These are phyloP conservation scores for Bryoerythrophyllum caledonicum DNA, from an alignment of 225 moss, liverwort and hornwort genomes.

Conservation along the genomic window DNA sequence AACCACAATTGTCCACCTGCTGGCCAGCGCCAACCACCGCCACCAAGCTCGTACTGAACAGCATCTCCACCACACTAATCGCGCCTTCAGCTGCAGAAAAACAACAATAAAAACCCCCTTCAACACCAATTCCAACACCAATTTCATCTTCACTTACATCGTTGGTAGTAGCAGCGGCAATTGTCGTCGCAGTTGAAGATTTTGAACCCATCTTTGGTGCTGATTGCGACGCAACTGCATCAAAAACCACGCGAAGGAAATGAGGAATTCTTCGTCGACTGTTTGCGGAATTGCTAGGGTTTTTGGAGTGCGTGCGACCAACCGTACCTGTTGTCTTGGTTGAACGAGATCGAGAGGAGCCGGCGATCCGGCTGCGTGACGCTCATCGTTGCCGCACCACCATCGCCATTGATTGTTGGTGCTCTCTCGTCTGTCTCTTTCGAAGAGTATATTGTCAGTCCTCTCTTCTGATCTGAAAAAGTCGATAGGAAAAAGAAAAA, in stretches of 20 bases:
- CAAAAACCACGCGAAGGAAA: neutral
- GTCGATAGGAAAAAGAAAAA: too few species aligned
- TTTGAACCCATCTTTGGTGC: conserved; percentile 74
- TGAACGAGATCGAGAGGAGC: conserved; percentile 73
- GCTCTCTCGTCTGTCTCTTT: neutral
- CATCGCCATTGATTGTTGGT: conserved; percentile 22
- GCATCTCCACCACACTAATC: conserved; percentile 85
- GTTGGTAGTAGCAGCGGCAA: conserved; percentile 77
- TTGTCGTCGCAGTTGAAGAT: conserved; percentile 88
- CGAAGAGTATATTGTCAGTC: too few species aligned
- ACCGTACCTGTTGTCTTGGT: conserved; percentile 95
- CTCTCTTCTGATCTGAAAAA: too few species aligned
- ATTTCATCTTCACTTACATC: conserved; percentile 50
- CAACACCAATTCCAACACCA: neutral
- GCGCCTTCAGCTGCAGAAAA: conserved; percentile 77
- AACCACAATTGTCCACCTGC: conserved; percentile 42
- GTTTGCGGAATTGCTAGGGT: too few species aligned
- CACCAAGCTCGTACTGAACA: conserved; percentile 88
- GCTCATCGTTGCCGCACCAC: conserved; percentile 34
- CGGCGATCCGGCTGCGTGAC: conserved; percentile 50
- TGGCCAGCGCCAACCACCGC: conserved; percentile 91
- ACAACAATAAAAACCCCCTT: neutral
- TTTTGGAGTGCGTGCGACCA: neutral
- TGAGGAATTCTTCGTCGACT: too few species aligned
- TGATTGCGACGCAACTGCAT: conserved; percentile 77